Evolutionary conservation across 2,329 filamentous ascomycete genomes (phyloP), one percentile per base, ranked within the genome.

Genomic region (Reticulascus tulasneorum): DNA sequence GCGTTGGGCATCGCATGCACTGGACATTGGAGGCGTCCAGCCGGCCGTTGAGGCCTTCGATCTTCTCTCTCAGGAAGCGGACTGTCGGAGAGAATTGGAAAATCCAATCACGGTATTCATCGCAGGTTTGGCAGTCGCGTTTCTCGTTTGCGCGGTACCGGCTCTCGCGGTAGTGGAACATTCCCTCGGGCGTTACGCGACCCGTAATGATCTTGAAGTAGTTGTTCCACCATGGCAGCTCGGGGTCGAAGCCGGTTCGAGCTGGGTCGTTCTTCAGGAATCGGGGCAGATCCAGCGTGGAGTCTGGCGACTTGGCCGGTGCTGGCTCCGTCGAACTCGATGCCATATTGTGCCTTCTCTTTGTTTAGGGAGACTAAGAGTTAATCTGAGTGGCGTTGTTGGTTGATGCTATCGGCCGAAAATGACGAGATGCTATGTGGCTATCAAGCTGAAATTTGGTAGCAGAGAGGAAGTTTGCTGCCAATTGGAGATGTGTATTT

Each of bases 31-130:
- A 64, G 8, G 66, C 66, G 53, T 85, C 80, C 32, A 98, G 69
- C 32, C 78, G 68, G 33, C 88, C 89, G 58, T 89, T 88, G 22
- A 97, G 77, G 48, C 83, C 79, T 38, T 68, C 69, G 50, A 96
- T 84, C 60, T 89, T 87, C 47, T 93, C 80, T 37, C 79, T 79
- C 64, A 98, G 70, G 73, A 94, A 98, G 43, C 84, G 82, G 41
- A 98, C 82, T 38, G 86, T 79, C 19, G 93, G 93, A 37, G 84
- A 91, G 70, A 90, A 86, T 55, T 79, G 66, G 52, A 97, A 79
- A 23, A 94, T 77, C 71, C 85, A 96, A 61, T 93, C 84, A 38
- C 87, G 82, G 62, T 86, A 78, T 27, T 81, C 67, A 55, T 96
- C 87, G 70, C 88, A 95, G 36, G 79, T 79, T 54, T 73, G 74